These are phyloP conservation scores for Cupressus sempervirens DNA, from an alignment of 75 land plant species.

Conservation along the genomic window DNA sequence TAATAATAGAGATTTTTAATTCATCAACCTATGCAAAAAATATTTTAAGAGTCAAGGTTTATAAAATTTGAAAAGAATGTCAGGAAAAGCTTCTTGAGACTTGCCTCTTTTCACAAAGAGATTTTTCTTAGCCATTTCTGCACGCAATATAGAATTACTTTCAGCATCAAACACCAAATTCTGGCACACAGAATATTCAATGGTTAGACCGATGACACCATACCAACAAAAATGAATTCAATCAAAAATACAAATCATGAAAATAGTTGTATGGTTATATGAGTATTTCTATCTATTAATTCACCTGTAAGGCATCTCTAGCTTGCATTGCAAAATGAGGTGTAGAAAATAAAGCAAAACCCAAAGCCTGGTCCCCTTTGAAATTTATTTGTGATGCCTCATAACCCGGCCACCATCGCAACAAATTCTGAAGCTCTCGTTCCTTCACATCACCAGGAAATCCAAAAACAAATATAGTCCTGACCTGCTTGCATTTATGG, in stretches of 20 bases:
- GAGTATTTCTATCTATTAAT: neutral
- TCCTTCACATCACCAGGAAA: conserved; percentile 96
- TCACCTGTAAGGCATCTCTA: conserved; percentile 89
- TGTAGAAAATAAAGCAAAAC: conserved; percentile 88
- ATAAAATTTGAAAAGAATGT: neutral
- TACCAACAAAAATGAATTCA: neutral
- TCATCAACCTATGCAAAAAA: neutral
- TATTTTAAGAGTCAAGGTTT: neutral
- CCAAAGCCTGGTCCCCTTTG: conserved; percentile 97
- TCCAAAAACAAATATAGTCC: conserved; percentile 92
- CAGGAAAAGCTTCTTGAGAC: neutral
- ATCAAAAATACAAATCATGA: neutral
- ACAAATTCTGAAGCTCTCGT: conserved; percentile 90
- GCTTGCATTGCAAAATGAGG: conserved; percentile 83
- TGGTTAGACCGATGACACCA: neutral
- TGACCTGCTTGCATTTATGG: conserved; percentile 42
- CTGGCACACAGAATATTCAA: conserved; percentile 29
- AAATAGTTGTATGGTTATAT: neutral
- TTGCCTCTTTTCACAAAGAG: conserved; percentile 90
- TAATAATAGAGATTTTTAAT: neutral
- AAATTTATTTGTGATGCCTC: conserved; percentile 98
- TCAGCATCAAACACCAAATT: conserved; percentile 95
- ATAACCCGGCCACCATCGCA: conserved; percentile 98
- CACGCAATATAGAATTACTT: conserved; percentile 73
- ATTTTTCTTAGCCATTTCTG: conserved; percentile 99